Conservation (phyloP, 805 yeast genomes). For the Yarrowia sp. region DNA sequence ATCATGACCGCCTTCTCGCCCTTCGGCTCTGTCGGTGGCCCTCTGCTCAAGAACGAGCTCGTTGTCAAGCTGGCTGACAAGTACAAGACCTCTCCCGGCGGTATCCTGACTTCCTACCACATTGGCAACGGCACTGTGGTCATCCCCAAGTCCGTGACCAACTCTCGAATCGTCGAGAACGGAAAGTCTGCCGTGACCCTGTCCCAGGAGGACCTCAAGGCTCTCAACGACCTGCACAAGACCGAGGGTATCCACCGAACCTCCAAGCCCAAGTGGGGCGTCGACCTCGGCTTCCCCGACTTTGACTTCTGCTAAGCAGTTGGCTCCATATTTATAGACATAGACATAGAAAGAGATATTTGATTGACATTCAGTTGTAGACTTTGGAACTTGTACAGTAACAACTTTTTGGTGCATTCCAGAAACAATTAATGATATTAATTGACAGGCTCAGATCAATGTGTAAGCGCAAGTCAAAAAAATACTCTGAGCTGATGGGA, state of each 20-base stretch:
- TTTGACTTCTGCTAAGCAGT: slow-evolving; percentile 14
- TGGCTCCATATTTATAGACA: not conserved
- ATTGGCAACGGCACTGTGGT: slow-evolving; percentile 59
- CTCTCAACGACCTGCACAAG: slow-evolving; percentile 38
- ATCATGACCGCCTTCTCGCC: slow-evolving; percentile 76
- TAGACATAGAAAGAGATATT: slow-evolving; percentile 3
- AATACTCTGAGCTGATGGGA: not conserved
- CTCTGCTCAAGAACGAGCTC: slow-evolving; percentile 52
- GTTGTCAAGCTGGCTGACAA: slow-evolving; percentile 56
- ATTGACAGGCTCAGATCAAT: too few species aligned
- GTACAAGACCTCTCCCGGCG: slow-evolving; percentile 53
- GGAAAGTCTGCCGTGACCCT: slow-evolving; percentile 43
- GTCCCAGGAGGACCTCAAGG: slow-evolving; percentile 45
- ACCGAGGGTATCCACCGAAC: slow-evolving; percentile 35
- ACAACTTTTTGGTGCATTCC: too few species aligned
- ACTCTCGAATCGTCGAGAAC: slow-evolving; percentile 54
- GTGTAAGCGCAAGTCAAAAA: too few species aligned
- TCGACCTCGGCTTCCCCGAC: slow-evolving; percentile 35
- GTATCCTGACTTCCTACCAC: slow-evolving; percentile 64
- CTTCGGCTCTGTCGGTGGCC: slow-evolving; percentile 64
- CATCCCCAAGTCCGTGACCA: slow-evolving; percentile 69
- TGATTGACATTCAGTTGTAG: too few species aligned
- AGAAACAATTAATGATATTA: too few species aligned
- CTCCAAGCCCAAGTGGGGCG: slow-evolving; percentile 37
- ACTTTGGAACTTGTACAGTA: too few species aligned